These are phyloP conservation scores for Boletus patriciae DNA, from an alignment of 768 basidiomycete genomes.

Conservation along the genomic window DNA sequence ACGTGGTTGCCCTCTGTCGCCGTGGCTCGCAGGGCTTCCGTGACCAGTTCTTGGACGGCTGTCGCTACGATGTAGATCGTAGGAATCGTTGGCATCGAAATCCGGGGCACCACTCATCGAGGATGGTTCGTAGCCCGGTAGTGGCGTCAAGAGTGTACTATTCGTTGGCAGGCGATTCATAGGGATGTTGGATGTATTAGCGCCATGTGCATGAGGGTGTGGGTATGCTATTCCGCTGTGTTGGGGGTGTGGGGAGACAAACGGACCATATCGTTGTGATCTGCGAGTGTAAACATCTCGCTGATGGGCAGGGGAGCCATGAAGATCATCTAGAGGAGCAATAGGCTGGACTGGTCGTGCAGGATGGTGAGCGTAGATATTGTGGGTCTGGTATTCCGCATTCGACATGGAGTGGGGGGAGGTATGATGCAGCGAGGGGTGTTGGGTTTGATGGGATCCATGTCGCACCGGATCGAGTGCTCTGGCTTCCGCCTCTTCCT, in stretches of 20 bases:
- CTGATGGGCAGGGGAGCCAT: slow-evolving; percentile 16
- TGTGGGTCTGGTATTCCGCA: slow-evolving; percentile 22
- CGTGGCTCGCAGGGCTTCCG: slow-evolving; percentile 26
- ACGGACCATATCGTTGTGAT: slow-evolving; percentile 28
- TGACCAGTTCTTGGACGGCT: slow-evolving; percentile 45
- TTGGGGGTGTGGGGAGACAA: slow-evolving; percentile 20
- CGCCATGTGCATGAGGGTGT: slow-evolving; percentile 28
- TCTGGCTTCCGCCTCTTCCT: slow-evolving; percentile 52
- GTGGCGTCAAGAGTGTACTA: slow-evolving; percentile 72
- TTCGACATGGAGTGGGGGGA: slow-evolving; percentile 30
- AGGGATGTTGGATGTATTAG: slow-evolving; percentile 16
- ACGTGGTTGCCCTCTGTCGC: slow-evolving; percentile 24
- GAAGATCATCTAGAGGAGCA: slow-evolving; percentile 20
- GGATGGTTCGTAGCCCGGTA: slow-evolving; percentile 54
- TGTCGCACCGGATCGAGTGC: slow-evolving; percentile 17
- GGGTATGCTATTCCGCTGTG: slow-evolving; percentile 18
- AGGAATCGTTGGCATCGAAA: slow-evolving; percentile 23
- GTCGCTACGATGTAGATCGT: slow-evolving; percentile 42
- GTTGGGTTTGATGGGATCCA: slow-evolving; percentile 19
- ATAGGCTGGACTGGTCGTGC: slow-evolving; percentile 14
- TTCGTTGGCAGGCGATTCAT: slow-evolving; percentile 54
- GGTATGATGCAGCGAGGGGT: slow-evolving; percentile 20
- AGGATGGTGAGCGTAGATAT: slow-evolving; percentile 28
- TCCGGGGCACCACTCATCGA: slow-evolving; percentile 28
- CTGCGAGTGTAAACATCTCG: slow-evolving; percentile 24